phyloP scores from a whole-genome alignment of 2,329 filamentous ascomycete genomes.

The Colletotrichum tanaceti region DNA sequence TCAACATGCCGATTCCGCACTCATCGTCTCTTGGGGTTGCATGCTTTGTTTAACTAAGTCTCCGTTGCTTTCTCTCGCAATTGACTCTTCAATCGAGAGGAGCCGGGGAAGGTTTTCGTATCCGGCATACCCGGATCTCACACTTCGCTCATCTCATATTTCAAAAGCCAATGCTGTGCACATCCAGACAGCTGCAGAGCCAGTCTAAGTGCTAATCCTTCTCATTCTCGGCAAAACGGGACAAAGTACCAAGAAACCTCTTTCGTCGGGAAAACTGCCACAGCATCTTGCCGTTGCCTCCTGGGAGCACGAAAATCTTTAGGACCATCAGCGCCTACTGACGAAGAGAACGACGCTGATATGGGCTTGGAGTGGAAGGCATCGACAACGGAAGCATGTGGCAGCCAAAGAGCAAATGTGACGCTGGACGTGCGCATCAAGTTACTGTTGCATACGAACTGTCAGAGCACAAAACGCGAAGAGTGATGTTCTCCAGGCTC shows the following conservation, averaged over 20 bases:
- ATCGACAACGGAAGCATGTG: no score
- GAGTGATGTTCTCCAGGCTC: background rate
- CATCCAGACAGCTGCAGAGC: background rate
- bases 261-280: background rate
- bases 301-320: no score
- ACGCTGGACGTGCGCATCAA: constrained; percentile 8
- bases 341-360: background rate
- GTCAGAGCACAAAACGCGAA: constrained; percentile 6
- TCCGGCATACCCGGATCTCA: constrained; percentile 15
- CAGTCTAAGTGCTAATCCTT: background rate
- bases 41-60: background rate
- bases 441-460: background rate
- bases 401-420: background rate
- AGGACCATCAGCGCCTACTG: background rate
- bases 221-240: background rate
- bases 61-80: background rate
- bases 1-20: background rate
- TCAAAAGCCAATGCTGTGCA: background rate
- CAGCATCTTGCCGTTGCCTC: background rate
- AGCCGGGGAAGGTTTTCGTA: background rate
- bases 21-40: background rate
- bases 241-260: background rate
- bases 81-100: background rate
- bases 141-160: constrained; percentile 16
- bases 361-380: no score